phyloP scores from a whole-genome alignment of 1,284 basidiomycete species.

The Fomes fomentarius region DNA sequence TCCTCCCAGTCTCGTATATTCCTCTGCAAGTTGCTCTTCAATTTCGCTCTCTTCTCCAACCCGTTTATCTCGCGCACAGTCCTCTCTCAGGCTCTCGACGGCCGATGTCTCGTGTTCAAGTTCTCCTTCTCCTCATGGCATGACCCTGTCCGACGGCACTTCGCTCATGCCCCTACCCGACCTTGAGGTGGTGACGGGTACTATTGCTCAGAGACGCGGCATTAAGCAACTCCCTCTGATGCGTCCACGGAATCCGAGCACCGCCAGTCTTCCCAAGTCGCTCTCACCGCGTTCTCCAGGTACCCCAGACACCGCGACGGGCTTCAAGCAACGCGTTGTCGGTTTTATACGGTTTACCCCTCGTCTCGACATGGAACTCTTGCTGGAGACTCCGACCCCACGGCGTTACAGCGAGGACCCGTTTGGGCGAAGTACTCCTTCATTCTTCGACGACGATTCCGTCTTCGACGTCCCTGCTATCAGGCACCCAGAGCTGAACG shows the following conservation, averaged over 20 bases:
- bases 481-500: slow-evolving; percentile 13
- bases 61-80: background rate
- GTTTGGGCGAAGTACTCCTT: slow-evolving; percentile 10
- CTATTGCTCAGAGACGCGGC: slow-evolving; percentile 18
- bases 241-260: background rate
- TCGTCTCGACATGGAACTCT: background rate
- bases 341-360: slow-evolving; percentile 14
- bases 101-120: background rate
- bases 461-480: slow-evolving; percentile 1
- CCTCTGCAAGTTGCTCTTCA: slow-evolving; percentile 15
- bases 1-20: slow-evolving; percentile 15
- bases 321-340: slow-evolving; percentile 14
- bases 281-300: slow-evolving; percentile 9
- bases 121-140: background rate
- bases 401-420: slow-evolving; percentile 13
- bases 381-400: background rate
- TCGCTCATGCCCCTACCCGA: background rate
- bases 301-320: slow-evolving; percentile 10
- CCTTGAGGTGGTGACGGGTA: background rate
- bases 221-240: slow-evolving; percentile 9
- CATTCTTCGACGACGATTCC: slow-evolving; percentile 20
- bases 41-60: slow-evolving; percentile 3
- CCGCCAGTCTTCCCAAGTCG: background rate
- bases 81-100: background rate
- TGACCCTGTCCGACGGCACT: background rate